Conservation (phyloP, 805 yeast genomes). For the Ascoidea tarda region DNA sequence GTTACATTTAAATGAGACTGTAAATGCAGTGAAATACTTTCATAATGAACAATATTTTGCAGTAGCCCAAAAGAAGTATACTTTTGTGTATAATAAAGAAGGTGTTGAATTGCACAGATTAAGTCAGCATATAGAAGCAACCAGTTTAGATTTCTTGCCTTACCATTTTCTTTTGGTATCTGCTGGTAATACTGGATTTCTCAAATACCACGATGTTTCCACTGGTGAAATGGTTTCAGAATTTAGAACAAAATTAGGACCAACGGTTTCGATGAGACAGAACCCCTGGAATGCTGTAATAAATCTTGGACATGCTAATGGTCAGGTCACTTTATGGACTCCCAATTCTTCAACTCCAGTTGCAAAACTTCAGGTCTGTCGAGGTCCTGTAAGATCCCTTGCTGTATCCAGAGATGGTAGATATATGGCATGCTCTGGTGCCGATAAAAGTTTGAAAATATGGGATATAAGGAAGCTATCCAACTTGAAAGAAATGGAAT, state of each 20-base stretch:
- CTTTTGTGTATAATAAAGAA: slow-evolving; percentile 79
- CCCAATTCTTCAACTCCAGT: slow-evolving; percentile 80
- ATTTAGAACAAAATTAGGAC: slow-evolving; percentile 76
- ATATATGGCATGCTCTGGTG: slow-evolving; percentile 88
- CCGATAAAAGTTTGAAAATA: slow-evolving; percentile 70
- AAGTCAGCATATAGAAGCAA: slow-evolving; percentile 80
- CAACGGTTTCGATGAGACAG: slow-evolving; percentile 76
- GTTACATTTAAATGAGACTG: slow-evolving; percentile 75
- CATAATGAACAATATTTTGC: slow-evolving; percentile 93
- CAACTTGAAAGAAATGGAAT: slow-evolving; percentile 44
- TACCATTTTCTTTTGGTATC: slow-evolving; percentile 81
- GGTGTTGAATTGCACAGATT: slow-evolving; percentile 89
- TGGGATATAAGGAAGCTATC: slow-evolving; percentile 88
- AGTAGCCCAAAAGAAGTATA: slow-evolving; percentile 90
- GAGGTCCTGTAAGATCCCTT: slow-evolving; percentile 79
- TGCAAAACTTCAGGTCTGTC: slow-evolving; percentile 64
- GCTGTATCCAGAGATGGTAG: slow-evolving; percentile 86
- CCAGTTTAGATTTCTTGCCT: slow-evolving; percentile 75
- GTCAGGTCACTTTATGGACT: slow-evolving; percentile 87
- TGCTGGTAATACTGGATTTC: slow-evolving; percentile 79
- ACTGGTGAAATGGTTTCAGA: slow-evolving; percentile 83
- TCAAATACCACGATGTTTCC: slow-evolving; percentile 90
- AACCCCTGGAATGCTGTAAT: slow-evolving; percentile 94
- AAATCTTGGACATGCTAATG: slow-evolving; percentile 88
- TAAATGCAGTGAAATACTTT: slow-evolving; percentile 77